Base-by-base conservation (phyloP, 148 eudicot genomes). In the Vaccinium corymbosum region DNA sequence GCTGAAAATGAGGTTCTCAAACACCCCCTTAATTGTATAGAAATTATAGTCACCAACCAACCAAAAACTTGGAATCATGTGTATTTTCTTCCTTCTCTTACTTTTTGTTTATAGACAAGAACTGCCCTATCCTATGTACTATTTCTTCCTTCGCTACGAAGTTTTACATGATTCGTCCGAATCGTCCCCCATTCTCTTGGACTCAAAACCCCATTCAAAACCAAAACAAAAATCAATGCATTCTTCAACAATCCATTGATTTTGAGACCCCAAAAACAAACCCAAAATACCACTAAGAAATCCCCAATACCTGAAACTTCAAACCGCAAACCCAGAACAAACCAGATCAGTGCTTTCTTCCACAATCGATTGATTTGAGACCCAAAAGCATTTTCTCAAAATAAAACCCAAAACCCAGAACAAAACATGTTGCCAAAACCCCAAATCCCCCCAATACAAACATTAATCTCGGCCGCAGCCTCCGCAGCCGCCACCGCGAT, bases 401-500 rank as follows among this genome's bases (percentile, higher is more conserved):
- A 9, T 10, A 52, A 61, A 6, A 61, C 68, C 66, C 61, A 56
- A 78, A 52, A 78, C 55, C 61, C 19, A 22, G 6, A 78, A 55
- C 9, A 11, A 27, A 48, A 29, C 77, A 84, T 81, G 82, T 20
- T 38, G 29, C 51, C 83, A 9, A 83, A 79, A 29, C 32, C 83
- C 35, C 66, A 76, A 48, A 59, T 88, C 15, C 82, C 88, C 7
- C 61, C 86, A 0, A 6, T 88, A 46, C 78, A 81, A 29, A 50
- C 88, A 46, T 50, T 85, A 11, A 52, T 87, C 72, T 85, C 90
- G 3, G 25, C 86, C 2, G 90, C 83, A 0, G 90, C 86, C 29
- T 83, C 90, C 3, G 32, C 76, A 46, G 86, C 86, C 0, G 90
- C 88, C 64, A 82, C 88, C 15, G 83, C 81, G 22, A 53, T 88